Conservation (phyloP, 768 basidiomycete genomes). For the Mycena chlorophos region DNA sequence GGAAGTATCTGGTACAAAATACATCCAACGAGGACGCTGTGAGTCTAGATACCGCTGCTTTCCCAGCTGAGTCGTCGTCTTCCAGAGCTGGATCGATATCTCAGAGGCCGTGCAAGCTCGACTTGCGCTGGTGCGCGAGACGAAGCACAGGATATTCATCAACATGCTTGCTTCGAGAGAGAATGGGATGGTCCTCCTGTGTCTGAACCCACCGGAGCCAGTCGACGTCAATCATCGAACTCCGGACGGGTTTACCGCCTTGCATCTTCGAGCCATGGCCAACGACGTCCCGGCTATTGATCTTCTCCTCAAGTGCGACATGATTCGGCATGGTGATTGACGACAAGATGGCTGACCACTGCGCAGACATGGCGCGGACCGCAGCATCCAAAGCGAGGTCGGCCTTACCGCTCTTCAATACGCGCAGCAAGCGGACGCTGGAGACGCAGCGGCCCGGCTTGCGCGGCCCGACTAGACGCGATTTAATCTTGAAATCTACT, state of each 20-base stretch:
- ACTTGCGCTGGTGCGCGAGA: neutral
- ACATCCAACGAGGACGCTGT: constrained; percentile 3
- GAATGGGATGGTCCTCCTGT: neutral
- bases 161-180: neutral
- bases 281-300: constrained; percentile 11
- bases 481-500: neutral
- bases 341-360: neutral
- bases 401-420: neutral
- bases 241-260: constrained; percentile 1
- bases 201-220: neutral
- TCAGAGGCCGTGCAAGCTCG: constrained; percentile 8
- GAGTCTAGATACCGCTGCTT: neutral
- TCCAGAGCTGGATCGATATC: constrained; percentile 11
- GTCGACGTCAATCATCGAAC: constrained; percentile 13
- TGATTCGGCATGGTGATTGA: too few relatives aligned
- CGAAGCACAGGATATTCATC: constrained; percentile 11
- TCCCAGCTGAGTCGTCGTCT: too few relatives aligned
- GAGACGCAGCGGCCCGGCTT: neutral
- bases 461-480: neutral
- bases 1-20: constrained; percentile 7
- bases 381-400: neutral
- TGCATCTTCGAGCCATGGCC: constrained; percentile 9
- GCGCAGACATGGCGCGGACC: neutral
- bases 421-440: neutral
- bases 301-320: constrained; percentile 11